These are phyloP conservation scores for Hymenoscyphus infarciens DNA, from an alignment of 2,329 filamentous ascomycete genomes.

Conservation along the genomic window DNA sequence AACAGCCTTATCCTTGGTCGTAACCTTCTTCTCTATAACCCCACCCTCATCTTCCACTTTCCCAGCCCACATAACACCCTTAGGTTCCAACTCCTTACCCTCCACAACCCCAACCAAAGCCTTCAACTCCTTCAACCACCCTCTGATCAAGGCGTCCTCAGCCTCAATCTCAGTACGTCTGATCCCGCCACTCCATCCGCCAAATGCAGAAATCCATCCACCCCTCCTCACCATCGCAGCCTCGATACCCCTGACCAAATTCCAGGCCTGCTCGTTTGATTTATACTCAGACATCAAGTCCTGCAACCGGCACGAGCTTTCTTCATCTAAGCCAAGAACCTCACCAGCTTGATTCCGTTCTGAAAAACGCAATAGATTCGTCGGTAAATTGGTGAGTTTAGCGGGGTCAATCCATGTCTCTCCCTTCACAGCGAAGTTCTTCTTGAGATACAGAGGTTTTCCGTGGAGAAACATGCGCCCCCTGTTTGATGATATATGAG, in stretches of 20 bases:
- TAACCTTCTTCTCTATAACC: background rate
- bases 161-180: background rate
- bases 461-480: background rate
- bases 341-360: background rate
- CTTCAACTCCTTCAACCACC: background rate
- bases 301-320: background rate
- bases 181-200: background rate
- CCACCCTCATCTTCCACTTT: background rate
- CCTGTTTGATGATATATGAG: background rate
- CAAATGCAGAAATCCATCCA: background rate
- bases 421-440: background rate
- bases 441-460: background rate
- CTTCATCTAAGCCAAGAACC: background rate
- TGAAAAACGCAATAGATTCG: background rate
- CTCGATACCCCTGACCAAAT: background rate
- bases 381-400: background rate
- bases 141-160: background rate
- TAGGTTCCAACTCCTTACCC: background rate
- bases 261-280: background rate
- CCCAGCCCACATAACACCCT: background rate
- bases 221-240: background rate
- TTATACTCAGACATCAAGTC: background rate
- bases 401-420: background rate
- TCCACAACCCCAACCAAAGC: background rate
- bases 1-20: background rate